phyloP scores from a whole-genome alignment of 768 basidiomycete genomes.

The Termitomyces sp. region DNA sequence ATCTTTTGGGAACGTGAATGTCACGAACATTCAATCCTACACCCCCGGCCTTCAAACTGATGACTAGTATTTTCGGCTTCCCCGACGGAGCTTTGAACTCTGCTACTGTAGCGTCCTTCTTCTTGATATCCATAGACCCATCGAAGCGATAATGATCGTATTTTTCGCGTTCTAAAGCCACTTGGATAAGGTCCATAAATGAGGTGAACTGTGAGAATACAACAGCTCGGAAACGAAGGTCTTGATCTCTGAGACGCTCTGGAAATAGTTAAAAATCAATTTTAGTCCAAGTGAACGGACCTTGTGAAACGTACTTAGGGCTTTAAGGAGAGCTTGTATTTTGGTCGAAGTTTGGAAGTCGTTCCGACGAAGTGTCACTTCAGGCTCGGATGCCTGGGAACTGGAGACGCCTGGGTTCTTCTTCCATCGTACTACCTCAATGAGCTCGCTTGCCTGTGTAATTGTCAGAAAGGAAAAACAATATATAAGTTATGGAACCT shows the following conservation, averaged over 20 bases:
- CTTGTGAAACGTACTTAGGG: conserved; percentile 47
- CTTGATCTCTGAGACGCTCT: conserved; percentile 65
- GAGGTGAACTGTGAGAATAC: conserved; percentile 91
- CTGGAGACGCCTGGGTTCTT: conserved; percentile 16
- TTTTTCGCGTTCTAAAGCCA: conserved; percentile 60
- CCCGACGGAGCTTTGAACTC: conserved; percentile 69
- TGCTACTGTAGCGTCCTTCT: conserved; percentile 66
- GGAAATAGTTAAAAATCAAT: background rate
- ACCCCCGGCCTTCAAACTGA: conserved; percentile 88
- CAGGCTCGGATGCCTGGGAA: conserved; percentile 34
- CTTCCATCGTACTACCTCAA: conserved; percentile 52
- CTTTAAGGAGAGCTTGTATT: conserved; percentile 72
- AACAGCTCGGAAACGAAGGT: conserved; percentile 75
- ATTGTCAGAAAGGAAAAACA: background rate
- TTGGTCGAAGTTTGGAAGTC: conserved; percentile 91
- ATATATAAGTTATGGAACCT: conserved; percentile 28
- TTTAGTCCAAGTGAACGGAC: background rate
- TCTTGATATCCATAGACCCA: conserved; percentile 87
- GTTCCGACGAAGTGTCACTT: conserved; percentile 64
- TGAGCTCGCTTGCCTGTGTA: conserved; percentile 51
- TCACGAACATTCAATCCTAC: conserved; percentile 74
- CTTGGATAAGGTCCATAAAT: conserved; percentile 80
- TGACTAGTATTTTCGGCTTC: conserved; percentile 69
- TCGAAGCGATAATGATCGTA: conserved; percentile 80
- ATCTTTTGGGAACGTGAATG: background rate